phyloP scores from a whole-genome alignment of 371 early-diverging fungal genomes.

The Circinella umbellata region DNA sequence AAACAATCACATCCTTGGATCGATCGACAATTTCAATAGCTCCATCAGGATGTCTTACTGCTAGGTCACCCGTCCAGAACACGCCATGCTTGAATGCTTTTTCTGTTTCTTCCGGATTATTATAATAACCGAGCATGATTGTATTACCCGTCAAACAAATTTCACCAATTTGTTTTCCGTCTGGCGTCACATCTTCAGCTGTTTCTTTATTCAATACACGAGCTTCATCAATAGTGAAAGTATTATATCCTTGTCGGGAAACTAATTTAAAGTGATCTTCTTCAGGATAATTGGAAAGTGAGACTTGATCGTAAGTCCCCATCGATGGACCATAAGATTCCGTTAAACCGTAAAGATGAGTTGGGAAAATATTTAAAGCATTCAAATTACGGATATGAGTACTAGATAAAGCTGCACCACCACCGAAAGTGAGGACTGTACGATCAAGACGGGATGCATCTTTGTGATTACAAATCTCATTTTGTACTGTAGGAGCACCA shows the following conservation, averaged over 20 bases:
- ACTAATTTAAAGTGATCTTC: constrained; percentile 47
- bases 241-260: constrained; percentile 65
- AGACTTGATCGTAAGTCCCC: constrained; percentile 41
- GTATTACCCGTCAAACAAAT: constrained; percentile 69
- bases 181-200: constrained; percentile 55
- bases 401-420: constrained; percentile 62
- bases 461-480: constrained; percentile 62
- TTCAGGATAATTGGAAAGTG: constrained; percentile 33
- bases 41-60: constrained; percentile 69
- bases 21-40: constrained; percentile 70
- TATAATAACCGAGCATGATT: constrained; percentile 62
- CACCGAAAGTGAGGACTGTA: constrained; percentile 57
- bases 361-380: constrained; percentile 56
- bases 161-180: constrained; percentile 68
- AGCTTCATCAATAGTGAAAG: constrained; percentile 60
- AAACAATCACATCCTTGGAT: constrained; percentile 73
- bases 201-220: constrained; percentile 57
- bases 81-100: constrained; percentile 67
- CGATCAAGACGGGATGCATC: constrained; percentile 45
- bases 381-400: constrained; percentile 58
- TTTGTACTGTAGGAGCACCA: constrained; percentile 75
- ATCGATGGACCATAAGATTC: constrained; percentile 66
- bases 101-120: constrained; percentile 63
- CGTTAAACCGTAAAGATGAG: constrained; percentile 76
- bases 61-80: constrained; percentile 76